Evolutionary conservation across 2,329 filamentous ascomycete species (phyloP), one percentile per base, ranked within the genome.

Genomic region (Paraphaeosphaeria minitans): DNA sequence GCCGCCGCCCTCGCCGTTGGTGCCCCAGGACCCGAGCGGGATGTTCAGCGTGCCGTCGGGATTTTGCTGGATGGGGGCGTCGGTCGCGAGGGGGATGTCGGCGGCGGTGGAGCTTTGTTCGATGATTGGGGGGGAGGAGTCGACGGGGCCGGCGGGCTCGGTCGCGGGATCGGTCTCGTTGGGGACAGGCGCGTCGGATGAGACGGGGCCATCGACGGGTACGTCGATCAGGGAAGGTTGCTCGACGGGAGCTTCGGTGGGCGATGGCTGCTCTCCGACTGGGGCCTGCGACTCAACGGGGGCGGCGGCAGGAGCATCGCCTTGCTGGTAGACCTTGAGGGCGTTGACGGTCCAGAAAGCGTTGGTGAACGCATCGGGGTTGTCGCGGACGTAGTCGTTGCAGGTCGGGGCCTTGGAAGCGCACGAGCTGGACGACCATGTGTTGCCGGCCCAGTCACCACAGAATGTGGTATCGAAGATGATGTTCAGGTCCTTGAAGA

Each of bases 391-490:
- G 73, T 87, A 96, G 24, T 86, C 85, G 29, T 87, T 73, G 80
- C 93, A 97, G 0, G 87, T 88, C 41, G 77, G 61, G 0, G 86
- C 90, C 64, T 86, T 81, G 42, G 83, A 77, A 1, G 82, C 78
- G 75, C 90, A 93, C 45, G 84, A 82, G 59, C 87, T 82, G 33
- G 75, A 70, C 50, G 71, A 69, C 89, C 90, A 96, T 35, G 88
- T 86, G 43, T 80, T 74, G 24, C 91, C 91, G 8, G 93, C 93
- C 93, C 93, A 97, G 71, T 89, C 86, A 21, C 93, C 93, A 76
- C 93, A 97, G 75, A 96, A 92, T 6, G 90, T 90, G 0, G 88
- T 95, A 78, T 94, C 87, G 76, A 95, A 88, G 63, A 94, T 85
- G 63, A 97, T 87, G 67, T 89, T 85, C 79, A 96, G 85, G 59